These are phyloP conservation scores for Friedmanniomyces endolithicus DNA, from an alignment of 495 filamentous ascomycete genomes.

Conservation along the genomic window DNA sequence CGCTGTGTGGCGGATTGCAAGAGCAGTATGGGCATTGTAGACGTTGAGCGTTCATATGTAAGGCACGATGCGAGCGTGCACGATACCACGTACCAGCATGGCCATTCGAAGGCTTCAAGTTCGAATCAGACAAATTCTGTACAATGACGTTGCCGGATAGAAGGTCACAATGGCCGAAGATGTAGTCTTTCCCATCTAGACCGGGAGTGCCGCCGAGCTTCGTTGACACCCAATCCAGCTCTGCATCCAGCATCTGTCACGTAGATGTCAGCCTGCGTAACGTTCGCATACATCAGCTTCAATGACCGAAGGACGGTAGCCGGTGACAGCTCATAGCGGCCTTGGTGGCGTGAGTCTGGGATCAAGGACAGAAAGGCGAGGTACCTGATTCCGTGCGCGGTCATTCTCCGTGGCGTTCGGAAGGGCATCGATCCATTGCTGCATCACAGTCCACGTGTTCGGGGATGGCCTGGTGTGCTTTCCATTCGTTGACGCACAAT, in stretches of 20 bases:
- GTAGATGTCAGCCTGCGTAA: neutral
- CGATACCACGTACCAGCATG: slow-evolving; percentile 10
- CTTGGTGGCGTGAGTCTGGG: neutral
- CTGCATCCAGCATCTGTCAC: slow-evolving; percentile 49
- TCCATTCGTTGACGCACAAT: slow-evolving; percentile 4
- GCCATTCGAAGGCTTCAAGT: slow-evolving; percentile 21
- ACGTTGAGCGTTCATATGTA: neutral
- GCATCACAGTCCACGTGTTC: slow-evolving; percentile 86
- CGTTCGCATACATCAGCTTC: neutral
- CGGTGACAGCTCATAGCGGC: too few species aligned
- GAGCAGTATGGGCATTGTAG: too few species aligned
- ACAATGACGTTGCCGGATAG: slow-evolving; percentile 92
- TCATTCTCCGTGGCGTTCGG: slow-evolving; percentile 58
- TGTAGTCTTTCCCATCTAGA: slow-evolving; percentile 59
- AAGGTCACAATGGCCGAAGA: slow-evolving; percentile 93
- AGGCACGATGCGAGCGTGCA: neutral
- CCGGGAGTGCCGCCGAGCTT: slow-evolving; percentile 63
- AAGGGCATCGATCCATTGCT: slow-evolving; percentile 86
- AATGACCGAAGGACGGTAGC: too few species aligned
- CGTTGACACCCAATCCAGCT: slow-evolving; percentile 54
- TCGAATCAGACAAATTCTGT: slow-evolving; percentile 7
- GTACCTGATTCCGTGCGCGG: slow-evolving; percentile 39
- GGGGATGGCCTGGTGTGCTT: slow-evolving; percentile 35
- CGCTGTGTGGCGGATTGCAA: too few species aligned
- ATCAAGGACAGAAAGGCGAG: neutral